Evolutionary conservation across 352 stramenopile genomes (phyloP).

Genomic region (Ophiocytium majus): DNA sequence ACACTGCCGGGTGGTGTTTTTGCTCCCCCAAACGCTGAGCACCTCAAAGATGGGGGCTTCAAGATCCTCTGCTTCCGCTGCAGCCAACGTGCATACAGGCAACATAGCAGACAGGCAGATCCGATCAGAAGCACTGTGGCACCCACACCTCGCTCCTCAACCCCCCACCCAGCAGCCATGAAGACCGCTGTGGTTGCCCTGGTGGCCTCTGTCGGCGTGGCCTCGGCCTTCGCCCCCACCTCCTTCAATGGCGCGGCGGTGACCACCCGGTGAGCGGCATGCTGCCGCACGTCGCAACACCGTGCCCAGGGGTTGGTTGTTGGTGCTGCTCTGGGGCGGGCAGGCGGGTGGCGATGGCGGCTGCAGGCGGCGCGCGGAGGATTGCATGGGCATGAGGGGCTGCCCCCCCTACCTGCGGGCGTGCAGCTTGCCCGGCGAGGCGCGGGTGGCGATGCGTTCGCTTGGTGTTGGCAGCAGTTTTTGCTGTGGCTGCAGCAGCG

Average conservation of each 20-base stretch:
- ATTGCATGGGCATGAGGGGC: not conserved
- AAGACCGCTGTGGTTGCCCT: constrained; percentile 11
- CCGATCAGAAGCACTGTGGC: too few relatives aligned
- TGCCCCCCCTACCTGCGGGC: not conserved
- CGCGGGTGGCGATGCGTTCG: not conserved
- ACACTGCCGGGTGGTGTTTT: too few relatives aligned
- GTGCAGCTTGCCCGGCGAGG: not conserved
- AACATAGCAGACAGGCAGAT: too few relatives aligned
- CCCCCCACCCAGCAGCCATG: not conserved
- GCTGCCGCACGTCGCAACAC: not conserved
- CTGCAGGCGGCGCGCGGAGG: not conserved
- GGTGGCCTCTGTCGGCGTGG: not conserved
- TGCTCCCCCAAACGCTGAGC: too few relatives aligned
- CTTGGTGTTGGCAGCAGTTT: not conserved
- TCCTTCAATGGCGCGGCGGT: not conserved
- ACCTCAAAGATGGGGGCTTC: too few relatives aligned
- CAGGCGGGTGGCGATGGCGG: not conserved
- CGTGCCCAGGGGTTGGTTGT: not conserved
- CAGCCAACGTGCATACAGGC: too few relatives aligned
- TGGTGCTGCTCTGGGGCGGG: not conserved
- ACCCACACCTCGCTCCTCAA: too few relatives aligned
- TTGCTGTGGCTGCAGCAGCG: not conserved
- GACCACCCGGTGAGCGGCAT: not conserved
- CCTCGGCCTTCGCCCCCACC: not conserved
- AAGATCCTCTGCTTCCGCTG: too few relatives aligned